phyloP scores from a whole-genome alignment of 495 filamentous ascomycete species.

The Talaromyces thailandensis region DNA sequence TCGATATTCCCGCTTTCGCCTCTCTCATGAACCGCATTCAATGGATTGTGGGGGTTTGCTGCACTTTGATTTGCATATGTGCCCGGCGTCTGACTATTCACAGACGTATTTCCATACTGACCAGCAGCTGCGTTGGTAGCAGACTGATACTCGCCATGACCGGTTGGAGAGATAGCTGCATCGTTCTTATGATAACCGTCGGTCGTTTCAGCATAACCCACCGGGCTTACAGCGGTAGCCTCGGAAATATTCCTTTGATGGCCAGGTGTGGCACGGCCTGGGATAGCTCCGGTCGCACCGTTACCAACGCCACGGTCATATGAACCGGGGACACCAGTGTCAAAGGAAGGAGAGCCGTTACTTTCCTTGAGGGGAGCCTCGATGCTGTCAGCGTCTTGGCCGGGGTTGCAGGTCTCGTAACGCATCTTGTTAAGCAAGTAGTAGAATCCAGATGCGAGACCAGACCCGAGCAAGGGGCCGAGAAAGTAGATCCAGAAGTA shows the following conservation, averaged over 20 bases:
- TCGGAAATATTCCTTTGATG: constrained; percentile 1
- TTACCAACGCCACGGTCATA: not conserved
- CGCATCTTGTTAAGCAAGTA: constrained; percentile 55
- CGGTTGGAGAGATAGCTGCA: not conserved
- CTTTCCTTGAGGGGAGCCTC: not conserved
- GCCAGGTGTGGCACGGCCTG: not conserved
- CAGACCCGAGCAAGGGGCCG: constrained; percentile 55
- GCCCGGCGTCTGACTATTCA: not conserved
- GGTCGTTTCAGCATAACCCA: not conserved
- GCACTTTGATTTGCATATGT: not conserved
- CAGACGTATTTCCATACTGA: not conserved
- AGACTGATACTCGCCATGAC: not conserved
- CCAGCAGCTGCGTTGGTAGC: not conserved
- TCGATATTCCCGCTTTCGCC: not conserved
- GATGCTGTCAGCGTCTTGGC: constrained; percentile 44
- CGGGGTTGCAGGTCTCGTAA: constrained; percentile 73
- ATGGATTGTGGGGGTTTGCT: not conserved
- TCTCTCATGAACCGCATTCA: not conserved
- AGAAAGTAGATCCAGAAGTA: constrained; percentile 54
- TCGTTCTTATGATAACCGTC: not conserved
- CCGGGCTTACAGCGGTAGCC: constrained; percentile 1
- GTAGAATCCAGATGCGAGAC: constrained; percentile 63
- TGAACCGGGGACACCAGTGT: not conserved
- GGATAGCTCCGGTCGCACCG: not conserved
- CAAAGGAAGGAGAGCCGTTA: not conserved